A percentile compares a stretch with the other conserved stretches of the same genome.
Evolutionary conservation across 2,329 filamentous ascomycete species (phyloP).

Genomic region (Neodidymelliopsis sp.): DNA sequence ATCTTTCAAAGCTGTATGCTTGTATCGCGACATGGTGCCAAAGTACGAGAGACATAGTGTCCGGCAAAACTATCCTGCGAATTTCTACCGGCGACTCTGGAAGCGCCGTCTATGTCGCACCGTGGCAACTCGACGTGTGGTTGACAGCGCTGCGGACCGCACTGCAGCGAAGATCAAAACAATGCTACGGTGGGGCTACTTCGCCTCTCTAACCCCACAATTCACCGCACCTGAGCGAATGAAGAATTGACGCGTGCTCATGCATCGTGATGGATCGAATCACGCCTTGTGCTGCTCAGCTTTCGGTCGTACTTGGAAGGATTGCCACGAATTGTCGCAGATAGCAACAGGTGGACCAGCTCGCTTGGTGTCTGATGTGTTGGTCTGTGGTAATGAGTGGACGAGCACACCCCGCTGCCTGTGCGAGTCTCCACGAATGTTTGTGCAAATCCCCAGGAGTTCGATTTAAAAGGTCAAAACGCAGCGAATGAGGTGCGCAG

Average conservation of each 20-base stretch:
- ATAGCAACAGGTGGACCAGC: constrained; percentile 15
- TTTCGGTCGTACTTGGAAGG: constrained; percentile 14
- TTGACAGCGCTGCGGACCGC: constrained; percentile 21
- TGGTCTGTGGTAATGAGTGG: constrained; percentile 29
- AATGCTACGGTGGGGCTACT: constrained; percentile 12
- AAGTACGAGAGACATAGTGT: too few species aligned
- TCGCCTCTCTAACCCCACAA: constrained; percentile 25
- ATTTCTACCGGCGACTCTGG: too few species aligned
- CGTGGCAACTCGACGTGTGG: constrained; percentile 15
- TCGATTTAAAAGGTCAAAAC: constrained; percentile 7
- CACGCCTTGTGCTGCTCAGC: constrained; percentile 1
- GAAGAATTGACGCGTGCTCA: constrained; percentile 41
- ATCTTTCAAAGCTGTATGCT: too few species aligned
- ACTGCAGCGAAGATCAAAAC: constrained; percentile 18
- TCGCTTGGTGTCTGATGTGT: constrained; percentile 31
- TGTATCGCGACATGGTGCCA: too few species aligned
- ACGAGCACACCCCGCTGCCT: constrained; percentile 17
- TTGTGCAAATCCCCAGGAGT: constrained; percentile 2
- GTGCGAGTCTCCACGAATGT: constrained; percentile 7
- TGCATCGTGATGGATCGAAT: constrained; percentile 38
- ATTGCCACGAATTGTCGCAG: constrained; percentile 13
- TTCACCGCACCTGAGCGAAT: constrained; percentile 34
- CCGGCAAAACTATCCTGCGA: too few species aligned
- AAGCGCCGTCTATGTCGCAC: constrained; percentile 4
- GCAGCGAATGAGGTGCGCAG: constrained; percentile 15